A percentile compares a stretch with the other conserved stretches of the same genome.
phyloP scores from a whole-genome alignment of 2,329 filamentous ascomycete species.

The Curvularia eragrostidis region DNA sequence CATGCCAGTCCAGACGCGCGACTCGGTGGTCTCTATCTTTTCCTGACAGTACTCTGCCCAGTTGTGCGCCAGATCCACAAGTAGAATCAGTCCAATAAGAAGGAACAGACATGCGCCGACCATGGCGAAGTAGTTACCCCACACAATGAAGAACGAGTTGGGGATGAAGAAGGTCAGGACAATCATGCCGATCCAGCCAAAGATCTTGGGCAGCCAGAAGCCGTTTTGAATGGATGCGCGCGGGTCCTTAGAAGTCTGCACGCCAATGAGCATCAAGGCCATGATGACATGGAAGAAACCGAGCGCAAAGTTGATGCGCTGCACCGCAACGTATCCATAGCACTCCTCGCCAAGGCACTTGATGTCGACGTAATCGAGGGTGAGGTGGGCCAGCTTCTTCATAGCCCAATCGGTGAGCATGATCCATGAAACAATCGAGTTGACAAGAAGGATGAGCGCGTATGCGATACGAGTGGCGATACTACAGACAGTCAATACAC shows the following conservation, averaged over 20 bases:
- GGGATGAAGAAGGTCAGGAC: conserved; percentile 95
- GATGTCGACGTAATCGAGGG: conserved; percentile 95
- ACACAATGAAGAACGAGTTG: conserved; percentile 91
- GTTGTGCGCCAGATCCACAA: conserved; percentile 93
- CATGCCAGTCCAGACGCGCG: conserved; percentile 80
- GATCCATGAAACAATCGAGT: conserved; percentile 97
- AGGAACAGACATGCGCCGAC: conserved; percentile 91
- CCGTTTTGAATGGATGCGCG: conserved; percentile 92
- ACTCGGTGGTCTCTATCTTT: conserved; percentile 91
- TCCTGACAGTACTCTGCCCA: conserved; percentile 97
- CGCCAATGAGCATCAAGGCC: conserved; percentile 82
- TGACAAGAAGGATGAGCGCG: conserved; percentile 90
- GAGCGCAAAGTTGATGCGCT: conserved; percentile 97
- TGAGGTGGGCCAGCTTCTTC: conserved; percentile 90
- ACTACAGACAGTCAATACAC: conserved; percentile 56
- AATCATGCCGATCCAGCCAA: conserved; percentile 85
- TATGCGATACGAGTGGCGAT: conserved; percentile 97
- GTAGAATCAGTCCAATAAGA: conserved; percentile 85
- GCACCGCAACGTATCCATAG: conserved; percentile 94
- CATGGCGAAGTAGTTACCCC: conserved; percentile 93
- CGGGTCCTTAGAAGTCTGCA: conserved; percentile 83
- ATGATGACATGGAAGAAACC: conserved; percentile 92
- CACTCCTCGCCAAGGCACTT: conserved; percentile 87
- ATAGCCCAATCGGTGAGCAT: conserved; percentile 99
- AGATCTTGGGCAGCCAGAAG: conserved; percentile 97